Evolutionary conservation across 805 yeast species (phyloP).

Genomic region (Diddensiella caesifluorescens): DNA sequence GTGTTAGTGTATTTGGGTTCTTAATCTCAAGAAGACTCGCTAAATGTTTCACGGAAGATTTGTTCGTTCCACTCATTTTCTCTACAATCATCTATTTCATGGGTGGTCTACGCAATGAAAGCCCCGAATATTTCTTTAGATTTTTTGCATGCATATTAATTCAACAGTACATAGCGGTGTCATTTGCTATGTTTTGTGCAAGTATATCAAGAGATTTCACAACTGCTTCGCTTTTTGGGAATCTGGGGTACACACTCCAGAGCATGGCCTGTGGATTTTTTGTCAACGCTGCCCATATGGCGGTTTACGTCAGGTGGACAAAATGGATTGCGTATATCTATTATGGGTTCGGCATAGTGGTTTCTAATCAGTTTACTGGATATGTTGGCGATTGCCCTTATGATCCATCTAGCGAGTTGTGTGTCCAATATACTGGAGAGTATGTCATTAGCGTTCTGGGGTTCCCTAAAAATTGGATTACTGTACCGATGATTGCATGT

Average conservation of each 20-base stretch:
- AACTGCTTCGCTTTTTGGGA: constrained; percentile 54
- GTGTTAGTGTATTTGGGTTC: constrained; percentile 63
- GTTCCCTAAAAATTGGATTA: constrained; percentile 57
- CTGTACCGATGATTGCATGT: constrained; percentile 56
- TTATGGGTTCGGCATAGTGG: constrained; percentile 68
- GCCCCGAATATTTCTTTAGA: constrained; percentile 48
- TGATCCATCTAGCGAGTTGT: constrained; percentile 32
- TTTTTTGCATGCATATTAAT: constrained; percentile 58
- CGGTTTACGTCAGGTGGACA: constrained; percentile 83
- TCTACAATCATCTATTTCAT: constrained; percentile 63
- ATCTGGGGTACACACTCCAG: constrained; percentile 62
- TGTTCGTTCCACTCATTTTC: constrained; percentile 55
- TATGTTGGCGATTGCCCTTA: constrained; percentile 55
- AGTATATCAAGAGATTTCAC: constrained; percentile 58
- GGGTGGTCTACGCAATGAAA: constrained; percentile 59
- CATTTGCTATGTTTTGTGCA: constrained; percentile 47
- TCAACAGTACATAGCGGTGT: constrained; percentile 50
- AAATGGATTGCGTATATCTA: constrained; percentile 71
- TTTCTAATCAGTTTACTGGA: constrained; percentile 60
- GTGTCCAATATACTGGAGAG: constrained; percentile 50
- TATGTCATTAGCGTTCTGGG: constrained; percentile 55
- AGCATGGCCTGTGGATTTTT: constrained; percentile 79
- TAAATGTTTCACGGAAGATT: constrained; percentile 62
- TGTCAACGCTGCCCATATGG: constrained; percentile 66
- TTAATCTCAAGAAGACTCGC: constrained; percentile 60